Conservation (phyloP, 2,329 filamentous ascomycete genomes). For the Alternaria sp. region DNA sequence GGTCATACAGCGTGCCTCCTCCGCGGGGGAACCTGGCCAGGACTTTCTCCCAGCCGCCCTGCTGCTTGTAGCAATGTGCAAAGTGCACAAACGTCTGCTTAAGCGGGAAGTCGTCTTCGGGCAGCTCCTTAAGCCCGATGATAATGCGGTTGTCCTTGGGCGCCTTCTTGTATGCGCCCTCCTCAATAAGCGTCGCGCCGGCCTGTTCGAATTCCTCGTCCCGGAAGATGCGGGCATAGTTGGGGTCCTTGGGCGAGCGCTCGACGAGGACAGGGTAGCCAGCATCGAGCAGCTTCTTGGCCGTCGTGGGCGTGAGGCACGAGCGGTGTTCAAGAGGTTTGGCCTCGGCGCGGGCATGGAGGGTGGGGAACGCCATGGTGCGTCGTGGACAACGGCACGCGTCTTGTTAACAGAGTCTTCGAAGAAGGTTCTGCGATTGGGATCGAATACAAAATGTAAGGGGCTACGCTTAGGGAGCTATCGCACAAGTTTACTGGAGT, state of each 20-base stretch:
- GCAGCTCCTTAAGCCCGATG: slow-evolving; percentile 55
- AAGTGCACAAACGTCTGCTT: slow-evolving; percentile 55
- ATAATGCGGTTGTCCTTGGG: slow-evolving; percentile 51
- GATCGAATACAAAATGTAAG: no score
- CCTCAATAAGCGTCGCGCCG: slow-evolving; percentile 51
- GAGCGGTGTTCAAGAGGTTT: slow-evolving; percentile 51
- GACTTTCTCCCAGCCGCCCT: slow-evolving; percentile 72
- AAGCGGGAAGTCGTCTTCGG: slow-evolving; percentile 51
- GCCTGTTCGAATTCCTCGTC: slow-evolving; percentile 52
- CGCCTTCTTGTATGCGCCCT: slow-evolving; percentile 51
- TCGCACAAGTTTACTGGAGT: no score
- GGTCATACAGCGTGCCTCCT: slow-evolving; percentile 79
- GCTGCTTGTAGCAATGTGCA: slow-evolving; percentile 55
- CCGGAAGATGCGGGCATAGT: slow-evolving; percentile 54
- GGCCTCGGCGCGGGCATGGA: no score
- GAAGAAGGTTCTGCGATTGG: no score
- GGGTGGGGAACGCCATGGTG: slow-evolving; percentile 44
- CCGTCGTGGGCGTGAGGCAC: slow-evolving; percentile 52
- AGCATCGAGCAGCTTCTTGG: slow-evolving; percentile 53
- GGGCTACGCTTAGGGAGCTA: no score
- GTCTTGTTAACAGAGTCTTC: no score
- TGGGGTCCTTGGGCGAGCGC: slow-evolving; percentile 50
- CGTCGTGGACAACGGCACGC: slow-evolving; percentile 2
- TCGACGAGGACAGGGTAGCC: slow-evolving; percentile 54
- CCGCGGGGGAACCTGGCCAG: slow-evolving; percentile 81